Conservation (phyloP, 352 stramenopile species). For the Discostella stelligera region DNA sequence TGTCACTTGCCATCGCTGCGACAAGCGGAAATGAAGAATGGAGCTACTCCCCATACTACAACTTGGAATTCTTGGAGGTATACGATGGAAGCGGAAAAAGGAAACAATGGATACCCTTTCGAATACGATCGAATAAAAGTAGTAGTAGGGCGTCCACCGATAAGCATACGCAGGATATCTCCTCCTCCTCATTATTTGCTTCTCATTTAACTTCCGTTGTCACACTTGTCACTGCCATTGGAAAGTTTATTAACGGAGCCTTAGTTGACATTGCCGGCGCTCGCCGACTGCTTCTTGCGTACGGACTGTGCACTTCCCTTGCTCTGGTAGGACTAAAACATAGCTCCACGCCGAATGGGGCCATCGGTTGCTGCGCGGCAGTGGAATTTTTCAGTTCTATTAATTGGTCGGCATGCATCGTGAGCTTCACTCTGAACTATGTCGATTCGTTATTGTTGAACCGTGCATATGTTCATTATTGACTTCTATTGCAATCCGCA, state of each 20-base stretch:
- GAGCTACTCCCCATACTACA: conserved; percentile 38
- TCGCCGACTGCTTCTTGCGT: conserved; percentile 56
- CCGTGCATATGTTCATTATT: not conserved
- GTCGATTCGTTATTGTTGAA: conserved; percentile 18
- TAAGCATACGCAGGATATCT: conserved; percentile 15
- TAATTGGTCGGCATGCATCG: conserved; percentile 67
- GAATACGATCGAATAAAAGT: conserved; percentile 33
- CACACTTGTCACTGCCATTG: conserved; percentile 65
- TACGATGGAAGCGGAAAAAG: conserved; percentile 41
- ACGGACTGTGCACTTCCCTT: conserved; percentile 52
- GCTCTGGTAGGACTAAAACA: conserved; percentile 57
- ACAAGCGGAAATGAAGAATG: conserved; percentile 29
- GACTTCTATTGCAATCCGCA: not conserved
- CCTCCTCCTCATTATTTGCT: conserved; percentile 56
- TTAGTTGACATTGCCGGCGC: conserved; percentile 73
- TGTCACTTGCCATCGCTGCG: conserved; percentile 53
- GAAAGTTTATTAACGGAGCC: conserved; percentile 77
- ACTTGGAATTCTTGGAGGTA: conserved; percentile 39
- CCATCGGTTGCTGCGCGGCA: conserved; percentile 61
- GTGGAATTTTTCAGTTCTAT: conserved; percentile 76
- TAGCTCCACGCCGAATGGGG: conserved; percentile 40
- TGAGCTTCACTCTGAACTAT: conserved; percentile 56
- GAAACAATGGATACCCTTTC: conserved; percentile 48
- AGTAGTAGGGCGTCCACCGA: conserved; percentile 3
- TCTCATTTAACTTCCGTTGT: conserved; percentile 57